phyloP scores from a whole-genome alignment of 2,329 filamentous ascomycete species.

The Paecilomyces niveus region DNA sequence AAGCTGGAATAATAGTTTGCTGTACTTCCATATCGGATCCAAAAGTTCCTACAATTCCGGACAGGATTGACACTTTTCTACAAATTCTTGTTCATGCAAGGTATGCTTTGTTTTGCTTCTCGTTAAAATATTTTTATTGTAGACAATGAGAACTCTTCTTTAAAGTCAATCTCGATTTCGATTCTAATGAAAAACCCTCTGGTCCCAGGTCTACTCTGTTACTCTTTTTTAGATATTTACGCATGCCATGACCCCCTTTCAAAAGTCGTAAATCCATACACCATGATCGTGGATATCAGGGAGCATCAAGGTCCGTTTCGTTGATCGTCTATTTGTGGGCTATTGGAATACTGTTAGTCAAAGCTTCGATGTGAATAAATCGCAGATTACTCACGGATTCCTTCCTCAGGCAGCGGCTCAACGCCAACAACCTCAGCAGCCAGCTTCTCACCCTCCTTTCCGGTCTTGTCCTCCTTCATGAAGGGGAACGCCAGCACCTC shows the following conservation, averaged over 20 bases:
- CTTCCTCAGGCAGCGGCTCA: conserved; percentile 54
- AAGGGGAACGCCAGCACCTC: conserved; percentile 96
- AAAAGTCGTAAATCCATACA: neutral
- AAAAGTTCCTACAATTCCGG: too few relatives aligned
- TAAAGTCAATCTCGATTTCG: neutral
- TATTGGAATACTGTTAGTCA: neutral
- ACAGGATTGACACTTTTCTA: too few relatives aligned
- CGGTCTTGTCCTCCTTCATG: conserved; percentile 78
- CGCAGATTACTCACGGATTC: conserved; percentile 41
- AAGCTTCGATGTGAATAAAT: neutral
- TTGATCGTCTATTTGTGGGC: conserved; percentile 9
- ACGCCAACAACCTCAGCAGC: conserved; percentile 59
- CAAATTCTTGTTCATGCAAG: too few relatives aligned
- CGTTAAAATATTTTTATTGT: neutral
- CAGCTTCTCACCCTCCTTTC: conserved; percentile 32
- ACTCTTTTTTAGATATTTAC: neutral
- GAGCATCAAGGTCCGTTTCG: neutral
- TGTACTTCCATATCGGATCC: too few relatives aligned
- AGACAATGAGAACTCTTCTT: neutral
- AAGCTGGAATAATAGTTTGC: too few relatives aligned
- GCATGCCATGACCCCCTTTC: neutral
- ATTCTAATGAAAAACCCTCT: neutral
- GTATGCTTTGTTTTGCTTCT: neutral
- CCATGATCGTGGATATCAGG: neutral
- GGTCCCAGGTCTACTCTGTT: neutral